phyloP scores from a whole-genome alignment of 805 yeast genomes.

The Lipomyces anomalus region DNA sequence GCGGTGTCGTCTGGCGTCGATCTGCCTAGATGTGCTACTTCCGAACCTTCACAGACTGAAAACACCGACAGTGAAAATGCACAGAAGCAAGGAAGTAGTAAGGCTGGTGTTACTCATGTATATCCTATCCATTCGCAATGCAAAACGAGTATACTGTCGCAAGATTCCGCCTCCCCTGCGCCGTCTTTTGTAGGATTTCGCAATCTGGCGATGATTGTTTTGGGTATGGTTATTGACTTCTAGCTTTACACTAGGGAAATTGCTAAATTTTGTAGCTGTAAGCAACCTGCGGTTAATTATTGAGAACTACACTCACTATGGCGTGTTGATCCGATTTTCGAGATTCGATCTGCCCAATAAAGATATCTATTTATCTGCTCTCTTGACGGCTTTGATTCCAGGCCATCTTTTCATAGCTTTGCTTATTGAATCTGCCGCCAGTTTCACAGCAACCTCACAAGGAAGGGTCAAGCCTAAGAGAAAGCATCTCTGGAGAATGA shows the following conservation, averaged over 20 bases:
- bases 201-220: slow-evolving; percentile 37
- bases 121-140: slow-evolving; percentile 17
- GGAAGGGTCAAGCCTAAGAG: slow-evolving; percentile 13
- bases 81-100: no score
- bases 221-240: slow-evolving; percentile 19
- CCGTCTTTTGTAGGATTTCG: slow-evolving; percentile 37
- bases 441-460: slow-evolving; percentile 9
- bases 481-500: slow-evolving; percentile 31
- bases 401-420: slow-evolving; percentile 37
- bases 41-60: no score
- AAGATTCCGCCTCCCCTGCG: slow-evolving; percentile 21
- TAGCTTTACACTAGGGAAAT: no score
- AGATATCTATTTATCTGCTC: slow-evolving; percentile 30
- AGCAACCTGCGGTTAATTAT: slow-evolving; percentile 39
- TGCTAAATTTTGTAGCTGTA: slow-evolving; percentile 21
- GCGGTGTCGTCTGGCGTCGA: no score
- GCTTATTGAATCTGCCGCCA: slow-evolving; percentile 32
- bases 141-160: slow-evolving; percentile 16
- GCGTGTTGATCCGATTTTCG: slow-evolving; percentile 33
- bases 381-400: slow-evolving; percentile 31
- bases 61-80: no score
- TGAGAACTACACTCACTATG: slow-evolving; percentile 36
- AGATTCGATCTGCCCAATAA: slow-evolving; percentile 31
- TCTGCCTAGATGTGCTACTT: no score
- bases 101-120: slow-evolving; percentile 18